Evolutionary conservation across 2,329 filamentous ascomycete genomes (phyloP).

Genomic region (Colletotrichum simmondsii): DNA sequence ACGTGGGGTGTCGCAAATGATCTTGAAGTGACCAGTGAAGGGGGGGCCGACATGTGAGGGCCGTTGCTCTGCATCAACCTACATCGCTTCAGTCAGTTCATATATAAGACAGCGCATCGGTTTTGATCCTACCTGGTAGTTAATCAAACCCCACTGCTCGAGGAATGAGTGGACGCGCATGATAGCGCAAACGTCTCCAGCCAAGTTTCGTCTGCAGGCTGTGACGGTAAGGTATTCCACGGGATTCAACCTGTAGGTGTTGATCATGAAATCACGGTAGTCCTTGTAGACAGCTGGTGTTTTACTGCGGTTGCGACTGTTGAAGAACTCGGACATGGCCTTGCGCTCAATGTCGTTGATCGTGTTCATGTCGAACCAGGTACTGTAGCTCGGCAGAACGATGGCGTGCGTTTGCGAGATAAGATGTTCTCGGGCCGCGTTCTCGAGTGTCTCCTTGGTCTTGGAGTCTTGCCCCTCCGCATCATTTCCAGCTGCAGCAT

Average conservation of each 20-base stretch:
- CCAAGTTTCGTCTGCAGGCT: slow-evolving; percentile 92
- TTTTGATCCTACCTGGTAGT: slow-evolving; percentile 81
- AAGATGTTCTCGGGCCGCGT: slow-evolving; percentile 89
- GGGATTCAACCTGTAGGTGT: slow-evolving; percentile 96
- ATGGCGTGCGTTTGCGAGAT: slow-evolving; percentile 95
- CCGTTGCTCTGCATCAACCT: slow-evolving; percentile 96
- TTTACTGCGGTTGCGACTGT: slow-evolving; percentile 97
- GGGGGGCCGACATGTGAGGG: slow-evolving; percentile 96
- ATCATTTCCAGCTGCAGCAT: slow-evolving; percentile 55
- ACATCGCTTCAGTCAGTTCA: not conserved
- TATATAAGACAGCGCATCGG: not conserved
- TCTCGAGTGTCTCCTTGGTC: slow-evolving; percentile 84
- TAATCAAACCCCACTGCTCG: slow-evolving; percentile 98
- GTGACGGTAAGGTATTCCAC: slow-evolving; percentile 97
- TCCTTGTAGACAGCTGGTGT: slow-evolving; percentile 98
- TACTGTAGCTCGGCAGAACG: slow-evolving; percentile 96
- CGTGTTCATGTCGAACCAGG: slow-evolving; percentile 98
- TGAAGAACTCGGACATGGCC: slow-evolving; percentile 97
- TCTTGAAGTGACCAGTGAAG: slow-evolving; percentile 96
- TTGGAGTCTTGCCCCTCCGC: slow-evolving; percentile 68
- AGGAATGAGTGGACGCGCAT: slow-evolving; percentile 99
- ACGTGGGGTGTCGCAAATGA: slow-evolving; percentile 94
- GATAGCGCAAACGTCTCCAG: slow-evolving; percentile 97
- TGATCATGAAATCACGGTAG: slow-evolving; percentile 99
- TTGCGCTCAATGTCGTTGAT: slow-evolving; percentile 94